Percentiles rank a stretch among this genome's conserved stretches.
Conservation (phyloP, 768 basidiomycete species). For the Boletus barrowsii region DNA sequence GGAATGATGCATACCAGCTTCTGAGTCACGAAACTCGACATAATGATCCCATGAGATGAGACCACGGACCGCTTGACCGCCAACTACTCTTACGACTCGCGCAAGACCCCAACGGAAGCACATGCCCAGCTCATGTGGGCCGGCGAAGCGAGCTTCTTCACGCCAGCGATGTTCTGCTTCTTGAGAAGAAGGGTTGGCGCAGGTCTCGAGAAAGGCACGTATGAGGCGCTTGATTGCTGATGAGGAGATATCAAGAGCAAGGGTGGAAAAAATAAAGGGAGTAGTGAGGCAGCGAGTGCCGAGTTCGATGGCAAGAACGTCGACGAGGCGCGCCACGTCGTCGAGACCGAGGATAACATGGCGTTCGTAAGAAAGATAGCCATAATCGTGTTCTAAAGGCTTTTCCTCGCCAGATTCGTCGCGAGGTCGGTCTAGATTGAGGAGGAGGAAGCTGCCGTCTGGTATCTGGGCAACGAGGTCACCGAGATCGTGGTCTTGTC, state of each 20-base stretch:
- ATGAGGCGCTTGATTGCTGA: slow-evolving; percentile 76
- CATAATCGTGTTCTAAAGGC: slow-evolving; percentile 52
- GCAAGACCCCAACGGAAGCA: slow-evolving; percentile 90
- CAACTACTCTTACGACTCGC: slow-evolving; percentile 67
- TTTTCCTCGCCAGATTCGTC: slow-evolving; percentile 38
- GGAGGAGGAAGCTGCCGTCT: slow-evolving; percentile 53
- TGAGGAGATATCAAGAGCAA: slow-evolving; percentile 80
- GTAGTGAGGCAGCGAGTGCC: slow-evolving; percentile 74
- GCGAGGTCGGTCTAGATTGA: slow-evolving; percentile 48
- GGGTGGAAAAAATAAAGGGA: slow-evolving; percentile 87
- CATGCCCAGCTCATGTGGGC: slow-evolving; percentile 88
- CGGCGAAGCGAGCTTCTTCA: slow-evolving; percentile 81
- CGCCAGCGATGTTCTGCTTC: slow-evolving; percentile 59
- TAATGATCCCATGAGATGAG: slow-evolving; percentile 85
- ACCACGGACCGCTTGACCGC: slow-evolving; percentile 75
- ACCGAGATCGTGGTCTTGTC: slow-evolving; percentile 31
- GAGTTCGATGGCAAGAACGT: slow-evolving; percentile 67
- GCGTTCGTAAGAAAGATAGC: slow-evolving; percentile 69
- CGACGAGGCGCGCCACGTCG: slow-evolving; percentile 69
- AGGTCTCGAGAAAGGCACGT: slow-evolving; percentile 73
- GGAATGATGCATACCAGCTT: slow-evolving; percentile 60
- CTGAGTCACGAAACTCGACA: slow-evolving; percentile 73
- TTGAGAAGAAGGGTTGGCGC: slow-evolving; percentile 32
- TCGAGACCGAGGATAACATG: slow-evolving; percentile 77
- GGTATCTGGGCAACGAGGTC: slow-evolving; percentile 39